A percentile compares a stretch with the other conserved stretches of the same genome.
Evolutionary conservation across 495 filamentous ascomycete genomes (phyloP).

Genomic region (Penicillium mononematosum): DNA sequence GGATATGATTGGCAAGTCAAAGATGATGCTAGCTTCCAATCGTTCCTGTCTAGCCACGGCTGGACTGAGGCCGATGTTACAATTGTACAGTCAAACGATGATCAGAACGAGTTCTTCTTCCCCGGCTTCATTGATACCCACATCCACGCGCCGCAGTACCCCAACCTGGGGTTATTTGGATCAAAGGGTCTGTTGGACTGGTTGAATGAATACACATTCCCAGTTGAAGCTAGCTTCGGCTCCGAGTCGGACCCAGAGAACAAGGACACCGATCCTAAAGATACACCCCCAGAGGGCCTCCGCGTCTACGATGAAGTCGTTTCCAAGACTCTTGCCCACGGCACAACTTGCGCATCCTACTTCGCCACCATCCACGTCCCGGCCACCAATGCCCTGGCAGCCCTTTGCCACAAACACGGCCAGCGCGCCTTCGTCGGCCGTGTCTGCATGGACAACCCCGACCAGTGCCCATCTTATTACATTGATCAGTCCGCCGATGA

Average conservation of each 20-base stretch:
- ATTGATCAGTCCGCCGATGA: constrained; percentile 60
- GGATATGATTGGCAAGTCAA: constrained; percentile 30
- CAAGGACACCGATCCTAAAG: not conserved
- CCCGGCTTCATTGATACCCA: constrained; percentile 97
- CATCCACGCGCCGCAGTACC: constrained; percentile 89
- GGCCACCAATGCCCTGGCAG: constrained; percentile 82
- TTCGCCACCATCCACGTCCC: constrained; percentile 80
- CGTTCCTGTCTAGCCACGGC: too few species aligned
- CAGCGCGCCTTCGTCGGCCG: constrained; percentile 86
- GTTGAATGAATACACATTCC: constrained; percentile 92
- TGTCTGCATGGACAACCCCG: constrained; percentile 75
- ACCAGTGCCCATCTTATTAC: constrained; percentile 69
- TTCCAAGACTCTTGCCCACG: constrained; percentile 73
- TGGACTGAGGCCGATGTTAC: too few species aligned
- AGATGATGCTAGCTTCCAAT: constrained; percentile 13
- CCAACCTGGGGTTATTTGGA: constrained; percentile 87
- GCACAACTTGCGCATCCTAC: constrained; percentile 86
- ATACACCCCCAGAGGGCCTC: constrained; percentile 41
- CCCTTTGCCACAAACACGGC: constrained; percentile 67
- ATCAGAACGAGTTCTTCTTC: constrained; percentile 70
- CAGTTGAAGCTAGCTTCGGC: constrained; percentile 71
- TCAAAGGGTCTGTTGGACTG: constrained; percentile 83
- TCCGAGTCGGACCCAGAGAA: constrained; percentile 6
- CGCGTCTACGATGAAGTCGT: constrained; percentile 70
- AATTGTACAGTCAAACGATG: not conserved